Evolutionary conservation across 2,329 filamentous ascomycete species (phyloP).

Genomic region (Colletotrichum lentis): DNA sequence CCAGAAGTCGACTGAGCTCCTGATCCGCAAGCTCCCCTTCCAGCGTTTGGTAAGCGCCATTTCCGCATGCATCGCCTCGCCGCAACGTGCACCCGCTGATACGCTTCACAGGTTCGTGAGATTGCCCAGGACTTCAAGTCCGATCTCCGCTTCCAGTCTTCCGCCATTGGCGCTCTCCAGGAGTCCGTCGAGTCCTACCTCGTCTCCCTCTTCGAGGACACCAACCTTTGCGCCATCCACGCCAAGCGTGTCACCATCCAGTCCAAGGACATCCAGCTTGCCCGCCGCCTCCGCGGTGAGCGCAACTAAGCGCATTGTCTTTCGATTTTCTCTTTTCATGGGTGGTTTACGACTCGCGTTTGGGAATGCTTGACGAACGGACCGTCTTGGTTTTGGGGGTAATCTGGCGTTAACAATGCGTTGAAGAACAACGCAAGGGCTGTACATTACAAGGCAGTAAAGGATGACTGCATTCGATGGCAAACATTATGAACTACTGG

Average conservation of each 20-base stretch:
- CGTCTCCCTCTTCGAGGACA: constrained; percentile 97
- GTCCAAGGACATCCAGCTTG: constrained; percentile 96
- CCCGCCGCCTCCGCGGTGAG: constrained; percentile 93
- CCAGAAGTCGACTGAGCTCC: constrained; percentile 88
- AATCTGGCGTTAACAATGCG: constrained; percentile 58
- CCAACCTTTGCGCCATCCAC: constrained; percentile 98
- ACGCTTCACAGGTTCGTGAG: constrained; percentile 75
- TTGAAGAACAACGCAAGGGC: constrained; percentile 50
- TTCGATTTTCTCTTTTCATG: constrained; percentile 43
- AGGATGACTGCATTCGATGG: constrained; percentile 46
- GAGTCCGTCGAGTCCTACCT: constrained; percentile 99
- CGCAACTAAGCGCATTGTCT: constrained; percentile 70
- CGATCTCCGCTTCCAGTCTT: constrained; percentile 96
- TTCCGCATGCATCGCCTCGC: not conserved
- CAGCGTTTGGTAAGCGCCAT: constrained; percentile 77
- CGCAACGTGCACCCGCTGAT: constrained; percentile 25
- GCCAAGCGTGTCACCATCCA: constrained; percentile 99
- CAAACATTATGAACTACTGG: constrained; percentile 47
- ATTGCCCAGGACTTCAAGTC: constrained; percentile 97
- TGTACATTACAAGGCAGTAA: constrained; percentile 57
- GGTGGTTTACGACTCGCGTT: constrained; percentile 53
- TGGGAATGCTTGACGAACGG: constrained; percentile 53
- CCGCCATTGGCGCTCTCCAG: constrained; percentile 95
- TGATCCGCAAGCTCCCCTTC: constrained; percentile 97
- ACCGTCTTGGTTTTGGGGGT: constrained; percentile 46